Evolutionary conservation across 2,329 filamentous ascomycete species (phyloP).

Genomic region (Aspergillus sp.): DNA sequence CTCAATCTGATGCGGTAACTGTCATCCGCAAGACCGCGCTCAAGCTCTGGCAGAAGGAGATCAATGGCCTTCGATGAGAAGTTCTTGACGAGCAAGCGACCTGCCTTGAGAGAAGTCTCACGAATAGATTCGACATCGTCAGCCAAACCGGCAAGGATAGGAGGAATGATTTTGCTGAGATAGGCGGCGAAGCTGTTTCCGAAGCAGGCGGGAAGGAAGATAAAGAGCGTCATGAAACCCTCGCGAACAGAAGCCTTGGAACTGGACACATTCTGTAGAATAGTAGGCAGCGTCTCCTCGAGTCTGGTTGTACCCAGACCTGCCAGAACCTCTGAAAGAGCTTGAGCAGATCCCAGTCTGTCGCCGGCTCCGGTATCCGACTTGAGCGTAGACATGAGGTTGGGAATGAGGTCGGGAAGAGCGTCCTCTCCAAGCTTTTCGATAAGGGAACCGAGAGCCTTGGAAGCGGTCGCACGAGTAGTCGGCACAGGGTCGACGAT

Average conservation of each 20-base stretch:
- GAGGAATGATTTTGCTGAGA: conserved; percentile 90
- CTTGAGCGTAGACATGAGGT: conserved; percentile 95
- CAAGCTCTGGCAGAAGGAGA: conserved; percentile 87
- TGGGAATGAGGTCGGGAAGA: conserved; percentile 93
- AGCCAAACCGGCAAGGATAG: conserved; percentile 88
- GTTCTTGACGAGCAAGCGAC: conserved; percentile 94
- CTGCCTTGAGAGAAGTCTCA: conserved; percentile 92
- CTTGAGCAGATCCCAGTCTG: conserved; percentile 91
- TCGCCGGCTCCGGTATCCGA: conserved; percentile 96
- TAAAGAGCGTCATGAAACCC: conserved; percentile 99
- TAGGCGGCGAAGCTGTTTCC: conserved; percentile 98
- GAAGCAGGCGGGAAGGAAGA: conserved; percentile 98
- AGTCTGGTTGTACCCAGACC: conserved; percentile 88
- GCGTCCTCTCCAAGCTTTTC: conserved; percentile 98
- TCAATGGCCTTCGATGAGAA: conserved; percentile 95
- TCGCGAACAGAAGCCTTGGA: conserved; percentile 87
- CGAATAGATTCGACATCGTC: conserved; percentile 96
- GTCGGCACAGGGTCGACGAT: conserved; percentile 95
- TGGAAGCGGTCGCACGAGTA: conserved; percentile 92
- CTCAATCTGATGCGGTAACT: conserved; percentile 97
- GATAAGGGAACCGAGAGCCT: conserved; percentile 91
- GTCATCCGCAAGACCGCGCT: conserved; percentile 94
- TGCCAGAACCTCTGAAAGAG: conserved; percentile 91
- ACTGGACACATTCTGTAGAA: conserved; percentile 92
- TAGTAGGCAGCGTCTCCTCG: conserved; percentile 94